These are phyloP conservation scores for Microsporum canis DNA, from an alignment of 2,329 filamentous ascomycete genomes.

Conservation along the genomic window DNA sequence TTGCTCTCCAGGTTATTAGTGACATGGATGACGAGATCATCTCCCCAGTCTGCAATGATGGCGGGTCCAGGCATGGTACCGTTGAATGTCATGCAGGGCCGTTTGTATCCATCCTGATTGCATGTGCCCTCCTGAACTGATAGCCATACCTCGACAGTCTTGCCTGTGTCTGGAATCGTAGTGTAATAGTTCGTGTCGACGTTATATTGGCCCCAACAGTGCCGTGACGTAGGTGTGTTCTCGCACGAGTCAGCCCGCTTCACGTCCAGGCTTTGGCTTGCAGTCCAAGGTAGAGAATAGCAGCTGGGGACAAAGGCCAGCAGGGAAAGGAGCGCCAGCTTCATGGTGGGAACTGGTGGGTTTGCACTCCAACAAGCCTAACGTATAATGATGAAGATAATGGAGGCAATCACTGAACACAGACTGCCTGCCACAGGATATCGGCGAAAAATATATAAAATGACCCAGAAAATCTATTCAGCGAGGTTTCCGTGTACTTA, in stretches of 20 bases:
- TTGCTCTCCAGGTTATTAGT: slow-evolving; percentile 17
- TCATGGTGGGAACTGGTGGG: not conserved
- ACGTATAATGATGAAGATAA: not conserved
- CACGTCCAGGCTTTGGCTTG: not conserved
- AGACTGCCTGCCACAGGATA: not conserved
- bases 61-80: slow-evolving; percentile 25
- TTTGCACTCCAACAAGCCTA: not conserved
- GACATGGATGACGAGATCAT: slow-evolving; percentile 21
- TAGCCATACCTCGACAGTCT: not conserved
- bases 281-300: not conserved
- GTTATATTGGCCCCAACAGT: not conserved
- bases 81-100: slow-evolving; percentile 17
- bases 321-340: not conserved
- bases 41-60: slow-evolving; percentile 28
- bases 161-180: not conserved
- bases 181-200: not conserved
- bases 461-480: not conserved
- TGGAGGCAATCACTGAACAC: not conserved
- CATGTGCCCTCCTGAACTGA: not conserved
- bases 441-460: not conserved
- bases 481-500: not conserved
- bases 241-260: not conserved
- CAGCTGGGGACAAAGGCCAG: not conserved
- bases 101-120: not conserved
- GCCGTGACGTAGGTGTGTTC: not conserved